phyloP scores from a whole-genome alignment of 768 basidiomycete species.

The Rhodotorula paludigena region DNA sequence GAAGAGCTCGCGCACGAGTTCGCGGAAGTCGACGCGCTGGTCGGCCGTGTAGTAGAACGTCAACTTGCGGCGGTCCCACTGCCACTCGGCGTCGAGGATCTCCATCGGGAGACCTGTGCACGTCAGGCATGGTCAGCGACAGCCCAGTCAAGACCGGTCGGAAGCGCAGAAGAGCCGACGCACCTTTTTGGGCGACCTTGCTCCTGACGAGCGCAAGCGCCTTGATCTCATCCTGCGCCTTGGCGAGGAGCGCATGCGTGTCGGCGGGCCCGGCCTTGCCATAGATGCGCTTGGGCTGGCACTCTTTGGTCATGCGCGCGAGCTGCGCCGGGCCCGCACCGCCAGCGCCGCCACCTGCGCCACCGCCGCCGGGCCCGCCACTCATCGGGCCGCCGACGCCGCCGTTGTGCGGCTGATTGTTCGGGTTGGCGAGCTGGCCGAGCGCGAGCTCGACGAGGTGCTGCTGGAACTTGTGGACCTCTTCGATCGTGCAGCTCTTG shows the following conservation, averaged over 20 bases:
- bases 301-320: slow-evolving; percentile 68
- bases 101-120: slow-evolving; percentile 84
- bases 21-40: slow-evolving; percentile 79
- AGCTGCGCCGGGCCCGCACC: slow-evolving; percentile 35
- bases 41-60: slow-evolving; percentile 98
- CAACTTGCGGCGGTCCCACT: slow-evolving; percentile 97
- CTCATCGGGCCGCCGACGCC: slow-evolving; percentile 1
- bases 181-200: slow-evolving; percentile 76
- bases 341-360: slow-evolving; percentile 39
- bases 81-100: slow-evolving; percentile 96
- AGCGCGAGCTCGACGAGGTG: slow-evolving; percentile 60
- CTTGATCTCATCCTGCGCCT: slow-evolving; percentile 84
- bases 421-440: slow-evolving; percentile 39
- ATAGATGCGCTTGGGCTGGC: slow-evolving; percentile 95
- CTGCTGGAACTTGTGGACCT: slow-evolving; percentile 86
- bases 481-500: slow-evolving; percentile 55
- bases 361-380: slow-evolving; percentile 46
- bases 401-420: slow-evolving; percentile 4
- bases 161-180: background rate
- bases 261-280: slow-evolving; percentile 77
- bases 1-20: slow-evolving; percentile 90
- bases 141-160: background rate
- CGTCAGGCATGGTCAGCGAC: background rate
- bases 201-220: slow-evolving; percentile 84
- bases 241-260: slow-evolving; percentile 72